Evolutionary conservation across 768 basidiomycete species (phyloP), one percentile per base, ranked within the genome.

Genomic region (Tylopilus sp.): DNA sequence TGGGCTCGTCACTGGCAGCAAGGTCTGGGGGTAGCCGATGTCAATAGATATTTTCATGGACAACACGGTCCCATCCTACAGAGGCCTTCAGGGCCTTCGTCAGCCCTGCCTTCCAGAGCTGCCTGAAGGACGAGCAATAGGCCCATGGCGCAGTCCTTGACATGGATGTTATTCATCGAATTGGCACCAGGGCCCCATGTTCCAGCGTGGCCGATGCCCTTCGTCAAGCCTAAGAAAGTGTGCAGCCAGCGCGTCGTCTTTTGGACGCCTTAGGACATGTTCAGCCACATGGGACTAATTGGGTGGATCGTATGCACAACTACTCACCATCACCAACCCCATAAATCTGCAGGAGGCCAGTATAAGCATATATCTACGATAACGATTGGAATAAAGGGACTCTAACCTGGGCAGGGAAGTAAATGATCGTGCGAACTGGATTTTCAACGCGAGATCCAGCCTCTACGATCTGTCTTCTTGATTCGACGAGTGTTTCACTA

Each of bases 121-220:
- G 71, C 73, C 25, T 74, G 66, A 30, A 78, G 59, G 33, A 77
- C 58, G 18, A 65, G 57, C 20, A 71, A 30, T 6, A 76, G 40
- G 20, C 70, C 71, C 41, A 56, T 58, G 0, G 70, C 70, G 9
- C 67, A 67, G 47, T 78, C 76, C 44, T 69, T 70, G 45, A 79
- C 70, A 41, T 77, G 75, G 6, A 74, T 62, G 36, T 67, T 71
- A 28, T 63, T 64, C 65, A 73, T 68, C 10, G 65, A 26, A 35
- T 75, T 77, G 33, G 60, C 57, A 2, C 75, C 75, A 6, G 65
- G 56, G 15, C 75, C 77, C 71, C 71, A 78, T 1, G 74, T 74
- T n/a, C 75, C 75, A 0, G 69, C 68, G 40, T 66, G 63, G 22
- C 73, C 71, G 13, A 63, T 50, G 0, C 60, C 54, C 50, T 69